Evolutionary conservation across 257 asterid species (phyloP).

Genomic region (Solanum pennellii): DNA sequence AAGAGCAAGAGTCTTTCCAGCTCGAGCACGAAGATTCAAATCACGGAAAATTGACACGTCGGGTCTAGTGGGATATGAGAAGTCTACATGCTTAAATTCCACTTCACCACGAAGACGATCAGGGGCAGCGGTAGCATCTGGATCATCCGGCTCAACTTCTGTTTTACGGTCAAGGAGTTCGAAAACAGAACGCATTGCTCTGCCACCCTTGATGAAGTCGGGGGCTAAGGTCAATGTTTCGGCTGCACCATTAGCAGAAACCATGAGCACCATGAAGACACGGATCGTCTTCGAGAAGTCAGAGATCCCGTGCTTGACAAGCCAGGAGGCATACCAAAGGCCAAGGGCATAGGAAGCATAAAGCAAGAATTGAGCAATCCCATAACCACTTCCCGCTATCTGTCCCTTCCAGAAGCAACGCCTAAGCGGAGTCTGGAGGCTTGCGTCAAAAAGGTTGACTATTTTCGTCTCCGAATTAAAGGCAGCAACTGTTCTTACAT

Average conservation of each 20-base stretch:
- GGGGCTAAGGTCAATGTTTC: conserved; percentile 90
- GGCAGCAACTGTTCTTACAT: conserved; percentile 81
- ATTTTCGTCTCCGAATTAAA: conserved; percentile 72
- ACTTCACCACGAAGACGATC: conserved; percentile 67
- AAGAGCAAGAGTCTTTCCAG: conserved; percentile 77
- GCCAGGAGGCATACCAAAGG: conserved; percentile 93
- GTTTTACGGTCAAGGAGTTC: conserved; percentile 78
- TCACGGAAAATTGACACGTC: conserved; percentile 51
- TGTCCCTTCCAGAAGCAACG: conserved; percentile 96
- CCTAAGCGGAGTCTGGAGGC: conserved; percentile 51
- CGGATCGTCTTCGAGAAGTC: conserved; percentile 88
- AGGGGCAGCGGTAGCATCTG: conserved; percentile 24
- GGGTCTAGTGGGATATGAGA: conserved; percentile 69
- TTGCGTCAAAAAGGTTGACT: conserved; percentile 43
- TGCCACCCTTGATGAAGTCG: conserved; percentile 79
- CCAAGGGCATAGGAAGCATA: conserved; percentile 86
- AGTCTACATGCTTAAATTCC: conserved; percentile 77
- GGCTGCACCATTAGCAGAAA: conserved; percentile 86
- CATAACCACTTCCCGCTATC: conserved; percentile 79
- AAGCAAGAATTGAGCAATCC: conserved; percentile 73
- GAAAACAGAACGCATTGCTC: conserved; percentile 81
- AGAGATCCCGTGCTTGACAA: conserved; percentile 80
- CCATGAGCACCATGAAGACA: conserved; percentile 93
- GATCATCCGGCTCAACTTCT: conserved; percentile 70
- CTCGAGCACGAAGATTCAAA: conserved; percentile 54